Base-by-base conservation (phyloP, 257 asterid genomes). In the Linderniella brevidens region DNA sequence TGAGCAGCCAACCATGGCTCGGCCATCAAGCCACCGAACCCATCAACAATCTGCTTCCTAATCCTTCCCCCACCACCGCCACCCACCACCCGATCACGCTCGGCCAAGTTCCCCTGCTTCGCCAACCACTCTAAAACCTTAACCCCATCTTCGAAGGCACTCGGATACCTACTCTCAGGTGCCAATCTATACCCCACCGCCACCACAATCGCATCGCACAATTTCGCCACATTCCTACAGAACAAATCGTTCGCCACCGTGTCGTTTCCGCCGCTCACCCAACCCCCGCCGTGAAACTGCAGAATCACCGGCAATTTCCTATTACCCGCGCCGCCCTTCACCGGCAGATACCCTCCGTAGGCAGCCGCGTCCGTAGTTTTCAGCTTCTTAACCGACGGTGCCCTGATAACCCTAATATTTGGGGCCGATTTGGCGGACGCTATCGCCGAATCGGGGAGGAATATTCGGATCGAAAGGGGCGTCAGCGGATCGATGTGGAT, bases 261-360 rank as follows among this genome's bases (percentile, higher is more conserved):
- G 52, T 79, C 96, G 55, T 77, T 86, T 63, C 92, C 75, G 51
- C 93, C 94, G 17, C 82, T 69, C 19, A 86, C 92, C 60, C 79
- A 86, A 14, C 93, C 96, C n/a, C 96, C 94, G 9, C 96, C 94
- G n/a, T 82, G 96, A 55, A 86, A 77, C 70, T 86, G 94, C 70
- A 86, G 57, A 78, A 82, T 68, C 50, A 79, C 85, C 0, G 93
- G 94, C 35, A 86, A 55, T 49, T 55, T 70, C 6, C 94, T 64
- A 8, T 69, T 65, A 14, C 55, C 64, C 17, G 39, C 64, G 25
- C 76, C 71, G 32, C 32, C 32, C 32, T 25, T 25, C 4, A 44
- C 64, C 7, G 92, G 96, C 38, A 79, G 55, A 60, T 86, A 86
- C 44, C 96, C 96, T 44, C 80, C 43, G 46, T 86, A 86, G 58